These are phyloP conservation scores for Phytophthora fragariae DNA, from an alignment of 352 stramenopile genomes.

Conservation along the genomic window DNA sequence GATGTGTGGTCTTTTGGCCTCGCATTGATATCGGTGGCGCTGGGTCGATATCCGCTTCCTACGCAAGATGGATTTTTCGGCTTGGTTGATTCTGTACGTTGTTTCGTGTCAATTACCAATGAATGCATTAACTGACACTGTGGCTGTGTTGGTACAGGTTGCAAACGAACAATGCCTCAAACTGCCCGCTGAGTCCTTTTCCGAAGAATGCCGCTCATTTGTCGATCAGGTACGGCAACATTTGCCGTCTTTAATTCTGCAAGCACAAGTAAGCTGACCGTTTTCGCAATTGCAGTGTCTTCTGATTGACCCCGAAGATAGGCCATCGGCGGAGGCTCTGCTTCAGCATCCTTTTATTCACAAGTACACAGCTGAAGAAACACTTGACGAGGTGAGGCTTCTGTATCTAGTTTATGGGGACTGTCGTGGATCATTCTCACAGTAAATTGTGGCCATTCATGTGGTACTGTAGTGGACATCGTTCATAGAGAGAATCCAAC, in stretches of 20 bases:
- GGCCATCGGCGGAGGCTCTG: conserved; percentile 68
- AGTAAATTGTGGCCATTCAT: neutral
- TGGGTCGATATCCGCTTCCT: conserved; percentile 86
- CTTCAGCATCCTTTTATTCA: conserved; percentile 78
- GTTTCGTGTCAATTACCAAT: neutral
- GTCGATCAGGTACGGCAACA: conserved; percentile 57
- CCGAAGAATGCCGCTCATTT: conserved; percentile 75
- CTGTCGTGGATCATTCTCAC: conserved; percentile 19
- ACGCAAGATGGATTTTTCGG: conserved; percentile 90
- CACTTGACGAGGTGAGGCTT: conserved; percentile 60
- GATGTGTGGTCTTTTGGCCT: conserved; percentile 90
- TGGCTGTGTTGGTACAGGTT: conserved; percentile 45
- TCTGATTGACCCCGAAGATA: conserved; percentile 66
- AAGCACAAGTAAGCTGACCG: conserved; percentile 11
- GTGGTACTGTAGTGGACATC: conserved; percentile 54
- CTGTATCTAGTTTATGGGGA: neutral
- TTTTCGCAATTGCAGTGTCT: conserved; percentile 54
- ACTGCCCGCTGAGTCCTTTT: conserved; percentile 70
- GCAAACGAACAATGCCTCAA: conserved; percentile 81
- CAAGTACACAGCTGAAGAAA: conserved; percentile 75
- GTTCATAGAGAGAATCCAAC: conserved; percentile 64
- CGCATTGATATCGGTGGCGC: conserved; percentile 77
- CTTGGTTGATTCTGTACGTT: conserved; percentile 81
- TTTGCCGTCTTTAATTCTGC: neutral
- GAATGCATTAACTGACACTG: neutral